Base-by-base conservation (phyloP, 108 stramenopile genomes). In the Cyclotella baltica region DNA sequence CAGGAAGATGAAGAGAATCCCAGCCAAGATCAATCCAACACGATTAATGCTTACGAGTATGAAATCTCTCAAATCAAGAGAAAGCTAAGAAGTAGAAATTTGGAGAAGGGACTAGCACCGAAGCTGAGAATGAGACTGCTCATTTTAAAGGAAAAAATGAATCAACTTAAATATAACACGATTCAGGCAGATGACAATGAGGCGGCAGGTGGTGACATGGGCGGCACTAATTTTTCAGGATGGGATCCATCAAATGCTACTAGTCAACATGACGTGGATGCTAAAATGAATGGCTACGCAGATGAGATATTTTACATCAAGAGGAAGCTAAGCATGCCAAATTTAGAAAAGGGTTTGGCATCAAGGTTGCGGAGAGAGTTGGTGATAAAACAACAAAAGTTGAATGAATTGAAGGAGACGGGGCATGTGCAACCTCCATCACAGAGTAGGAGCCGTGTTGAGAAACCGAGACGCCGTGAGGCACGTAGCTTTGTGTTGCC, bases 11-110 rank as follows among this genome's bases (percentile, higher is more conserved):
- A 11, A 43, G 10, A 43, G 40, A 8, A 43, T 43, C 40, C 51
- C 4, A 13, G 4, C 51, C 18, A 52, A n/a, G n/a, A 52, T 52
- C 10, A 10, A 10, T 43, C 40, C 13, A 13, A 13, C 40, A 52
- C 18, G n/a, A n/a, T n/a, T 52, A 52, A 13, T 19, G 19, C 4
- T n/a, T n/a, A n/a, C 19, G n/a, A 4, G 11, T 10, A 20, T 19
- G 51, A 52, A 52, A 52, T 52, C n/a, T 4, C 51, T n/a, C 10
- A n/a, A 4, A 10, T 52, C 51, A 52, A 52, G n/a, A 13, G n/a
- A 52, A 52, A 52, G 51, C n/a, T 52, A 52, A 52, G 4, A n/a
- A 52, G n/a, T n/a, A 52, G n/a, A 20, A 52, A n/a, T n/a, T n/a
- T 19, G 4, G 51, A 10, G n/a, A n/a, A 4, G 4, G 19, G 51